Evolutionary conservation across 345 rosid genomes (phyloP).

Genomic region (Eucalyptus pumila): DNA sequence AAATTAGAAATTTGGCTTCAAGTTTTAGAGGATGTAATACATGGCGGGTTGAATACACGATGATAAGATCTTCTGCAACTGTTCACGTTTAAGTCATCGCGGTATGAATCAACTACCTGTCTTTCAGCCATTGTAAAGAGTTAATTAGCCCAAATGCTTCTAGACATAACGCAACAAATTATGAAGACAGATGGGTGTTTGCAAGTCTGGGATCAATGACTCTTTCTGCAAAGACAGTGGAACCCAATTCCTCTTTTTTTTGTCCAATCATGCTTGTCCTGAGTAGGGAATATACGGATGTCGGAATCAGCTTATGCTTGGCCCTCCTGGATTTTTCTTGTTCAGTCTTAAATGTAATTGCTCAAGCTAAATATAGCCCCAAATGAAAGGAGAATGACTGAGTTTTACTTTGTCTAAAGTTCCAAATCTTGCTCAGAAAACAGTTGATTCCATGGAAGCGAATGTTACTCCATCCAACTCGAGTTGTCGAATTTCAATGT

Average conservation of each 20-base stretch:
- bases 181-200: background rate
- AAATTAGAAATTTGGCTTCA: no score
- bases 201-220: background rate
- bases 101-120: no score
- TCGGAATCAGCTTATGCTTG: background rate
- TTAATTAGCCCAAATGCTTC: background rate
- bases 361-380: background rate
- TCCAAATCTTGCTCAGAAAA: background rate
- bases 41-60: no score
- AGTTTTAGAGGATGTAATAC: background rate
- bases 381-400: background rate
- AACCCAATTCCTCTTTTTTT: background rate
- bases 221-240: background rate
- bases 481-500: background rate
- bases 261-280: background rate
- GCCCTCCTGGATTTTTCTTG: background rate
- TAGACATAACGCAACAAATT: background rate
- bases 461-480: background rate
- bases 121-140: no score
- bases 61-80: background rate
- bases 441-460: background rate
- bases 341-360: background rate
- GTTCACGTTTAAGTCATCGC: background rate
- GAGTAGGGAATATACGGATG: background rate
- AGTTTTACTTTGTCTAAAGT: background rate